Evolutionary conservation across 2,329 filamentous ascomycete species (phyloP).

Genomic region (Colletotrichum zoysiae): DNA sequence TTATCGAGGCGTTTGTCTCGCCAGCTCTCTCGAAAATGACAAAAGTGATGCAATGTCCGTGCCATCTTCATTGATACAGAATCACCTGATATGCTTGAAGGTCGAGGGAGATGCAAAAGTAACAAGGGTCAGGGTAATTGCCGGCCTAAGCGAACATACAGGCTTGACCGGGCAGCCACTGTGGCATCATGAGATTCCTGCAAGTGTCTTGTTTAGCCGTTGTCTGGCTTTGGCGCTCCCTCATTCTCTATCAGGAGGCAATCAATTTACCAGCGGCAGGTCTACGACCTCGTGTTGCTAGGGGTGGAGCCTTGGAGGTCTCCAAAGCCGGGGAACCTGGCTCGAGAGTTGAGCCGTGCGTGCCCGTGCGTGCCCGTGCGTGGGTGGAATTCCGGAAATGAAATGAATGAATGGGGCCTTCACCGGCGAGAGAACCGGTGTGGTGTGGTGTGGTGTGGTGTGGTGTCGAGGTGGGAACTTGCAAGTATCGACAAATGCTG

Average conservation of each 20-base stretch:
- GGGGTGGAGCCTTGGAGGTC: conserved; percentile 1
- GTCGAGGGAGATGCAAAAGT: conserved; percentile 30
- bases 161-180: conserved; percentile 1
- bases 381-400: background rate
- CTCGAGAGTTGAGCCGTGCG: background rate
- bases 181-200: background rate
- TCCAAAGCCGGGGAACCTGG: conserved; percentile 25
- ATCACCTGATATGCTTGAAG: conserved; percentile 23
- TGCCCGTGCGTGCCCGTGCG: background rate
- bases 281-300: conserved; percentile 9
- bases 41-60: background rate
- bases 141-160: background rate
- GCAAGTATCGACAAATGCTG: conserved; percentile 4
- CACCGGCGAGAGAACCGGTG: background rate
- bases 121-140: conserved; percentile 37
- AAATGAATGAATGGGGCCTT: conserved; percentile 9
- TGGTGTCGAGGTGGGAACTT: conserved; percentile 18
- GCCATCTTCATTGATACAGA: background rate
- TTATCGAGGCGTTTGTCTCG: background rate
- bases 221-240: background rate
- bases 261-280: conserved; percentile 1
- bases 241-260: background rate
- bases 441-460: background rate
- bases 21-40: background rate
- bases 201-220: background rate